These are phyloP conservation scores for Ceratobasidium theobromae DNA, from an alignment of 1,284 basidiomycete genomes.

Conservation along the genomic window DNA sequence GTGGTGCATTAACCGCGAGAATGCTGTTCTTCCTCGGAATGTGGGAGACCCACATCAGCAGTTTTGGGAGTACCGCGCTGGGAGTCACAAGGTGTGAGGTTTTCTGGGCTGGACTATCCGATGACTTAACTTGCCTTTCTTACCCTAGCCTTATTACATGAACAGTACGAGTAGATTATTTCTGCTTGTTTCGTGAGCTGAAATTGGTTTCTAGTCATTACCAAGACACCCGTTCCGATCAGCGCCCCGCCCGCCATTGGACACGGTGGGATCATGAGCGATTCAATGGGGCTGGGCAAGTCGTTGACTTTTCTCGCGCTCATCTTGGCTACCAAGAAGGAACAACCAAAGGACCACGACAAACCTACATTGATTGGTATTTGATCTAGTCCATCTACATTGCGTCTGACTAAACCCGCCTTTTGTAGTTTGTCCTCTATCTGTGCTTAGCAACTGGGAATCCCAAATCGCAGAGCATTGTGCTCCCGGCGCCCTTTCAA, in stretches of 20 bases:
- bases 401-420: conserved; percentile 18
- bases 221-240: conserved; percentile 65
- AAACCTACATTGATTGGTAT: conserved; percentile 74
- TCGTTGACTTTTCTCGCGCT: conserved; percentile 80
- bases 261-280: conserved; percentile 80
- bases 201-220: conserved; percentile 57
- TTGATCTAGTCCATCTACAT: conserved; percentile 35
- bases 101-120: neutral
- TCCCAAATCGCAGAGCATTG: conserved; percentile 84
- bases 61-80: conserved; percentile 75
- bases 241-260: conserved; percentile 65
- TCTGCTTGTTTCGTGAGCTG: neutral
- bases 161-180: conserved; percentile 53
- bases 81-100: conserved; percentile 52
- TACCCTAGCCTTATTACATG: conserved; percentile 61
- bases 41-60: conserved; percentile 75
- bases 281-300: conserved; percentile 87
- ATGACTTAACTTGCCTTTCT: neutral
- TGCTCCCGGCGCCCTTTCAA: conserved; percentile 54
- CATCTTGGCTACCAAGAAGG: conserved; percentile 70
- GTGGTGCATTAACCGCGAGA: conserved; percentile 79
- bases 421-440: conserved; percentile 84
- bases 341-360: conserved; percentile 57
- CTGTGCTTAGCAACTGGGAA: conserved; percentile 88
- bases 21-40: conserved; percentile 66